These are phyloP conservation scores for Aureoboletus auriporus DNA, from an alignment of 768 basidiomycete genomes.

Conservation along the genomic window DNA sequence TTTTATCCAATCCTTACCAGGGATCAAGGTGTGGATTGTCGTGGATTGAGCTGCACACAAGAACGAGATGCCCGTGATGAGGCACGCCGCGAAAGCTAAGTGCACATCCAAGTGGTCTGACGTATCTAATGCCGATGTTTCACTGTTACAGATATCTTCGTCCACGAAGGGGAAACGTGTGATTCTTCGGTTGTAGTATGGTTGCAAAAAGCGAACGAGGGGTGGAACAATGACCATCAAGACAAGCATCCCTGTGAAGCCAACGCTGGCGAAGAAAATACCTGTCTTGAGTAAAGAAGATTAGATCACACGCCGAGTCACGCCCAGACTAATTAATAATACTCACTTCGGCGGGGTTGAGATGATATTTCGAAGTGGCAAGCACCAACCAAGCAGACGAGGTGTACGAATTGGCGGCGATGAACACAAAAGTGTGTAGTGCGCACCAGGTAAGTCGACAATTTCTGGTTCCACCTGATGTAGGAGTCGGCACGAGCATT, in stretches of 20 bases:
- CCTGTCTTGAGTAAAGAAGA: slow-evolving; percentile 20
- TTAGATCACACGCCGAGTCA: not conserved
- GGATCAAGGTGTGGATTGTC: slow-evolving; percentile 5
- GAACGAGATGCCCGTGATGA: slow-evolving; percentile 9
- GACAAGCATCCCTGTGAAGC: slow-evolving; percentile 13
- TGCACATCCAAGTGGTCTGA: slow-evolving; percentile 29
- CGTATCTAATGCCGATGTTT: not conserved
- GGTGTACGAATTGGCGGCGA: slow-evolving; percentile 12
- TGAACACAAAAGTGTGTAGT: slow-evolving; percentile 20
- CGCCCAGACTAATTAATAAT: too few species aligned
- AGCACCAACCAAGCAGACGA: slow-evolving; percentile 18
- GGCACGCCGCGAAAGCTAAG: slow-evolving; percentile 18
- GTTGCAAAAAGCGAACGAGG: slow-evolving; percentile 23
- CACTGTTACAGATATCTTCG: not conserved
- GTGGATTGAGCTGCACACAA: slow-evolving; percentile 13
- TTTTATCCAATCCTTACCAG: slow-evolving; percentile 6
- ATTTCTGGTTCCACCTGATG: slow-evolving; percentile 16
- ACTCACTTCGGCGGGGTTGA: slow-evolving; percentile 26
- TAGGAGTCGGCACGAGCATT: slow-evolving; percentile 16
- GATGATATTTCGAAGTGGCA: slow-evolving; percentile 21
- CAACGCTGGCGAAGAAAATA: slow-evolving; percentile 16
- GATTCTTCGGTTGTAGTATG: slow-evolving; percentile 16
- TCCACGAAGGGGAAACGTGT: not conserved
- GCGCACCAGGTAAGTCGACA: slow-evolving; percentile 30
- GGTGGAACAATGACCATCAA: slow-evolving; percentile 19